A percentile compares a stretch with the other conserved stretches of the same genome.
Conservation (phyloP, 257 asterid genomes). For the Solanum sitiens region DNA sequence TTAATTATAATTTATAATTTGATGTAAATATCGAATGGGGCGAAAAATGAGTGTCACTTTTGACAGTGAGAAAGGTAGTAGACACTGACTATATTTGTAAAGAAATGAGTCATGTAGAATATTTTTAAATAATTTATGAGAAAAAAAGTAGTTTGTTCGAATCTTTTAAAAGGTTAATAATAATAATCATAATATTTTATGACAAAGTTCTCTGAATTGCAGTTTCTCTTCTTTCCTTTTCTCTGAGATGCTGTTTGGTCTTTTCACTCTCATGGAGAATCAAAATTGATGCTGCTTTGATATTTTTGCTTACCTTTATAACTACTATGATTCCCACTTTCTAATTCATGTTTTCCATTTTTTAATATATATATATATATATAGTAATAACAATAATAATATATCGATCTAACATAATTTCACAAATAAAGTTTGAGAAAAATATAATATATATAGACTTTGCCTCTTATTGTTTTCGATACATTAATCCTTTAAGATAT, state of each 20-base stretch:
- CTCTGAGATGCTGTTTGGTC: constrained; percentile 31
- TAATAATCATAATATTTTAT: background rate
- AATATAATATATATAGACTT: background rate
- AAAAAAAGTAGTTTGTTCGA: background rate
- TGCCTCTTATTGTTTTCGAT: background rate
- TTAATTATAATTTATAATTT: background rate
- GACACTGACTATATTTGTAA: background rate
- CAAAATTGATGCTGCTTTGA: constrained; percentile 24
- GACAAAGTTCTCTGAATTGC: background rate
- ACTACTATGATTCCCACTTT: background rate
- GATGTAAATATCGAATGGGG: background rate
- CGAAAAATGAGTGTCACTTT: background rate
- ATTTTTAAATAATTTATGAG: background rate
- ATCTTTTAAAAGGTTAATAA: background rate
- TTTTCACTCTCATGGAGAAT: constrained; percentile 24
- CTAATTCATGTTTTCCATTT: constrained; percentile 16
- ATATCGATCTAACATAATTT: fast-evolving
- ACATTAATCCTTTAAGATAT: background rate
- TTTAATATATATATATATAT: too few relatives aligned
- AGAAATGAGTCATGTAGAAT: background rate
- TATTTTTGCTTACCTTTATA: background rate
- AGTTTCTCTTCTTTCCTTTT: constrained; percentile 25
- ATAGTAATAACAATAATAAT: background rate
- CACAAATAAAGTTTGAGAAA: background rate
- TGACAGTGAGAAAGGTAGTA: background rate